Base-by-base conservation (phyloP, 495 filamentous ascomycete genomes). In the Rhypophila decipiens region DNA sequence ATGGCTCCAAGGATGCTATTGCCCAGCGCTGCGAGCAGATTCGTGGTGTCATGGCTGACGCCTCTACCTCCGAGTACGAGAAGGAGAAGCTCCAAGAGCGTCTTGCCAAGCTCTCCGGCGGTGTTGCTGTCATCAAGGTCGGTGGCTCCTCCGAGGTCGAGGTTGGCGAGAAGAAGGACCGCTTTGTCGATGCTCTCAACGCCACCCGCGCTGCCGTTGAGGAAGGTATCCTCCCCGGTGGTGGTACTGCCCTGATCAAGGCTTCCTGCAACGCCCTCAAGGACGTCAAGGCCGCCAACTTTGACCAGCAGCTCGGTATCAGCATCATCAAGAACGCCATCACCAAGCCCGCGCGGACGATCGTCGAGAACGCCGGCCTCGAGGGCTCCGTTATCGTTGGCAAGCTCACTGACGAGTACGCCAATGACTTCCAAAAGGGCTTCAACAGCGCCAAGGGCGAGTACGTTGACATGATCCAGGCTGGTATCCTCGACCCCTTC, bases 1-100 rank as follows among this genome's bases (percentile, higher is more conserved):
- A 97, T 61, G 93, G 93, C 48, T 86, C 74, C 81, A 97, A 97
- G 78, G 93, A 98, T 63, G 69, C 78, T 45, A 93, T 98, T 61
- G 75, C 86, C 52, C 89, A 96, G 75, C 86, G 93, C 61, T 97
- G 91, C 72, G 93, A 98, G 72, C 93, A 97, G 74, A 98, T 98
- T 75, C 91, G 93, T 60, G 90, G 89, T 54, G 89, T 95, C 70
- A 96, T 96, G 83, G 76, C 71, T 53, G 93, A 97, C 75, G 83
- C 93, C 23, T 80, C 78, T 50, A 97, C 93, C 50, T 95, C 89
- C 50, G 94, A 97, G 59, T 97, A 98, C 73, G 93, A 98, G 80
- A 96, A 95, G 78, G 93, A 98, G 84, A 98, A 98, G 82, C 86
- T 98, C 47, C 93, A 97, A 72, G 93, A 98, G 75, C 93, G 93